Percentiles rank a stretch among this genome's conserved stretches.
Evolutionary conservation across 2,329 filamentous ascomycete species (phyloP).

Genomic region (Stylonectria norvegica): DNA sequence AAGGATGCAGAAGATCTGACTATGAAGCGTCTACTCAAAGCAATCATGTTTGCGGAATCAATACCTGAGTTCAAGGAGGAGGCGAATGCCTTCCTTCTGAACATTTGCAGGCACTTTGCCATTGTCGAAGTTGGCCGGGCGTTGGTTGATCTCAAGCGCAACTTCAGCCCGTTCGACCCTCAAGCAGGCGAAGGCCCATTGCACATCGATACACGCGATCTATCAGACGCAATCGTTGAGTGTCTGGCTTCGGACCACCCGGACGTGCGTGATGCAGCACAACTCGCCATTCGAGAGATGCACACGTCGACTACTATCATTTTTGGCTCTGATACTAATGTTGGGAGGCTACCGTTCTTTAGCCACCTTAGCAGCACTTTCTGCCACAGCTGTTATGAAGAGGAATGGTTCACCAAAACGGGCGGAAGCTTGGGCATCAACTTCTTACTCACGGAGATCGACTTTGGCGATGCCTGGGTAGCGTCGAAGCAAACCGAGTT

Average conservation of each 20-base stretch:
- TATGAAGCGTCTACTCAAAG: constrained; percentile 84
- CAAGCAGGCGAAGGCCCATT: constrained; percentile 82
- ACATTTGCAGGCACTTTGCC: constrained; percentile 85
- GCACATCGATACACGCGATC: constrained; percentile 77
- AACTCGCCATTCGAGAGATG: constrained; percentile 73
- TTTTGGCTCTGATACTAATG: constrained; percentile 69
- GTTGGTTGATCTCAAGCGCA: constrained; percentile 76
- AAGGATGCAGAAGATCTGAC: constrained; percentile 78
- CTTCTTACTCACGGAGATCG: constrained; percentile 78
- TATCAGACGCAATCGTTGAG: constrained; percentile 88
- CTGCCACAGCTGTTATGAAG: constrained; percentile 91
- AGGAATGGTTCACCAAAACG: constrained; percentile 98
- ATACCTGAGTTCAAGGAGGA: constrained; percentile 76
- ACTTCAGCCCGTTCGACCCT: constrained; percentile 76
- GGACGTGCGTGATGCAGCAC: constrained; percentile 77
- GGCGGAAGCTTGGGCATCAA: constrained; percentile 89
- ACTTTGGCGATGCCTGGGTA: constrained; percentile 82
- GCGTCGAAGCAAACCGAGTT: constrained; percentile 80
- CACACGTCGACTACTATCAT: constrained; percentile 74
- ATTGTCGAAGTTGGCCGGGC: constrained; percentile 84
- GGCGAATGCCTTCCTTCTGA: constrained; percentile 70
- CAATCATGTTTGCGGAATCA: constrained; percentile 80
- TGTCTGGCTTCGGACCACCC: constrained; percentile 81
- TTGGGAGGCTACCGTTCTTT: constrained; percentile 81
- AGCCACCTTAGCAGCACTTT: constrained; percentile 77